A percentile compares a stretch with the other conserved stretches of the same genome.
Evolutionary conservation across 805 yeast species (phyloP).

Genomic region (Candida anglica): DNA sequence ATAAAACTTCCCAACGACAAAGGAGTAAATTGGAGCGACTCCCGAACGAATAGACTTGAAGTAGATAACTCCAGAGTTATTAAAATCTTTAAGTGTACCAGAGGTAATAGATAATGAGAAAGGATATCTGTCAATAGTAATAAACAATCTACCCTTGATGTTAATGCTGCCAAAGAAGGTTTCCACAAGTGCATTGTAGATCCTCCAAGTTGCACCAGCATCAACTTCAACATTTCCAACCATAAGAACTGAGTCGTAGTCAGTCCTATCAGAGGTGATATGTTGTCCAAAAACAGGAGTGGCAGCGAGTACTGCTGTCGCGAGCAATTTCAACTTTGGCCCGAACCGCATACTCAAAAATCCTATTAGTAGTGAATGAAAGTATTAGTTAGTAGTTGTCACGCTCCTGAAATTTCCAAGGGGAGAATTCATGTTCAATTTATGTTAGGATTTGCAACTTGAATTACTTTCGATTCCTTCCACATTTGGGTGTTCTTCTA

Average conservation of each 20-base stretch:
- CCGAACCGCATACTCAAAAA: too few relatives aligned
- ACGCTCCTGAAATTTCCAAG: too few relatives aligned
- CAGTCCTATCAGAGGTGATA: not conserved
- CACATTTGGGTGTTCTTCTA: too few relatives aligned
- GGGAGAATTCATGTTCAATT: too few relatives aligned
- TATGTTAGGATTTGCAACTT: too few relatives aligned
- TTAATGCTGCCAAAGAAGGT: conserved; percentile 10
- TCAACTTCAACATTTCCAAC: conserved; percentile 7
- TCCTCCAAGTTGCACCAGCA: conserved; percentile 22
- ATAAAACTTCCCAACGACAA: conserved; percentile 8
- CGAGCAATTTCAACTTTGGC: too few relatives aligned
- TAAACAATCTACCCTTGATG: conserved; percentile 13
- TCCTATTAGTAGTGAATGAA: too few relatives aligned
- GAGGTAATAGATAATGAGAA: conserved; percentile 11
- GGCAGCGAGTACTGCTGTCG: too few relatives aligned
- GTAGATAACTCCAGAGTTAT: conserved; percentile 17
- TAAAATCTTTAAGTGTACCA: conserved; percentile 8
- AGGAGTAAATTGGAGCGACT: conserved; percentile 10
- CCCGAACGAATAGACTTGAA: conserved; percentile 11
- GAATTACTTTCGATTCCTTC: too few relatives aligned
- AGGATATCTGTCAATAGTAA: conserved; percentile 8
- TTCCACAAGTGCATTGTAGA: conserved; percentile 9
- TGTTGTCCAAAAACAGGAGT: too few relatives aligned
- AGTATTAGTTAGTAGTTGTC: too few relatives aligned
- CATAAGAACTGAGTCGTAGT: not conserved